Conservation (phyloP, 305 asterid species). For the Caryopteris hybrid region DNA sequence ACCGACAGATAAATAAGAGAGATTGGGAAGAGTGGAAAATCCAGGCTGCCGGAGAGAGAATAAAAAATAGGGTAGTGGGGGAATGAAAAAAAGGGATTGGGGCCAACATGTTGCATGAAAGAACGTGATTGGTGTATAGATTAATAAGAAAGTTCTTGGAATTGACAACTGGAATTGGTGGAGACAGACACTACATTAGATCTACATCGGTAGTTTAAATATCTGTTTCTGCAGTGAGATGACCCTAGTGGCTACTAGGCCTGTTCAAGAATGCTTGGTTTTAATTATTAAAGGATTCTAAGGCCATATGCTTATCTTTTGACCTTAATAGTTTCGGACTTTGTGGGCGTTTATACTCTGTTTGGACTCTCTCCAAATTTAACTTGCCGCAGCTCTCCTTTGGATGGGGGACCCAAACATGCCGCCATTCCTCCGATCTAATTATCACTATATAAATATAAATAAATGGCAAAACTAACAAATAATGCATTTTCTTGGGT, state of each 20-base stretch:
- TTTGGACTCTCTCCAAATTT: no score
- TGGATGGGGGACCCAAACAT: no score
- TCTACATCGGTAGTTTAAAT: slow-evolving; percentile 25
- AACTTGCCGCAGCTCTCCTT: no score
- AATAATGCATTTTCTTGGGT: no score
- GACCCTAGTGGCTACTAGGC: no score
- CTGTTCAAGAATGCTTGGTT: no score
- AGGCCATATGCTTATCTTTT: slow-evolving; percentile 4
- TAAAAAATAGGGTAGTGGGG: not conserved
- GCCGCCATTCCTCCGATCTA: no score
- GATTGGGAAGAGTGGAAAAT: slow-evolving; percentile 12
- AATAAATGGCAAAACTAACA: no score
- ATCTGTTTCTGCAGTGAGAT: slow-evolving; percentile 1
- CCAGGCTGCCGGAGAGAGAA: slow-evolving; percentile 10
- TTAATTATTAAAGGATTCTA: not conserved
- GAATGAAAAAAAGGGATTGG: slow-evolving; percentile 13
- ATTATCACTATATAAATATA: no score
- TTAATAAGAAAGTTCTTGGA: slow-evolving; percentile 17
- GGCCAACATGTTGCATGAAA: slow-evolving; percentile 33
- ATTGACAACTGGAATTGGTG: slow-evolving; percentile 28
- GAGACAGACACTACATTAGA: slow-evolving; percentile 17
- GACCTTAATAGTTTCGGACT: no score
- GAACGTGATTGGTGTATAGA: slow-evolving; percentile 36
- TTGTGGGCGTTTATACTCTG: no score
- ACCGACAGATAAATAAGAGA: slow-evolving; percentile 14